A percentile compares a stretch with the other conserved stretches of the same genome.
Conservation (phyloP, 768 basidiomycete species). For the Suillus fuscotomentosus region DNA sequence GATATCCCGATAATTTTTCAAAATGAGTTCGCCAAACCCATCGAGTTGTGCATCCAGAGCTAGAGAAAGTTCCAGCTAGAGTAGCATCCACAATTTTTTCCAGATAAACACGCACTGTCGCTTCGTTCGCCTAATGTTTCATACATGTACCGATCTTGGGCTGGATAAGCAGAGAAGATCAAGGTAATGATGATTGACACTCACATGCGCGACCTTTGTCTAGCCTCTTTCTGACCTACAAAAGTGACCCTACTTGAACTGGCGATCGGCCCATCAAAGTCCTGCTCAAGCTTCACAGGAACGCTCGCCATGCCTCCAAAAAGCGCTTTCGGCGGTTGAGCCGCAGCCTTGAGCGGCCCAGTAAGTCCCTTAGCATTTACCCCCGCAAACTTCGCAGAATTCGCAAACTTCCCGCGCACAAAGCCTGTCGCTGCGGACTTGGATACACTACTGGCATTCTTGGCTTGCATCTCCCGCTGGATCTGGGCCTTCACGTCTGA, state of each 20-base stretch:
- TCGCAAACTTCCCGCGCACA: constrained; percentile 1
- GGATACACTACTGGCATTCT: constrained; percentile 24
- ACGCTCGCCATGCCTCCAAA: neutral
- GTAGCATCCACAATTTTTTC: neutral
- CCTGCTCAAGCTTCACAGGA: neutral
- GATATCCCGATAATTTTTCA: constrained; percentile 60
- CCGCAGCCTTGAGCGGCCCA: neutral
- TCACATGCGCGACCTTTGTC: constrained; percentile 50
- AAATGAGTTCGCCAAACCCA: constrained; percentile 74
- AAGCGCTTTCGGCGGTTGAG: neutral
- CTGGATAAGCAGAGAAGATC: neutral
- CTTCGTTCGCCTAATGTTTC: constrained; percentile 85
- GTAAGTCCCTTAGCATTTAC: neutral
- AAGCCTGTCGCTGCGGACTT: neutral
- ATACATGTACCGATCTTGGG: constrained; percentile 87
- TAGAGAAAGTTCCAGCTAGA: constrained; percentile 27
- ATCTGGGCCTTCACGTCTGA: constrained; percentile 42
- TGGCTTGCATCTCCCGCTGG: constrained; percentile 37
- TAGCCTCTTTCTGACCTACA: constrained; percentile 28
- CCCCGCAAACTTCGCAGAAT: constrained; percentile 13
- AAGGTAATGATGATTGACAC: constrained; percentile 17
- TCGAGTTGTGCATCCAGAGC: constrained; percentile 88
- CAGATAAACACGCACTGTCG: constrained; percentile 51
- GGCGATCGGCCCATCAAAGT: constrained; percentile 13
- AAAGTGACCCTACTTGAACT: constrained; percentile 30